Conservation (phyloP, 73 alveolate species). For the Paramecium octaurelia region DNA sequence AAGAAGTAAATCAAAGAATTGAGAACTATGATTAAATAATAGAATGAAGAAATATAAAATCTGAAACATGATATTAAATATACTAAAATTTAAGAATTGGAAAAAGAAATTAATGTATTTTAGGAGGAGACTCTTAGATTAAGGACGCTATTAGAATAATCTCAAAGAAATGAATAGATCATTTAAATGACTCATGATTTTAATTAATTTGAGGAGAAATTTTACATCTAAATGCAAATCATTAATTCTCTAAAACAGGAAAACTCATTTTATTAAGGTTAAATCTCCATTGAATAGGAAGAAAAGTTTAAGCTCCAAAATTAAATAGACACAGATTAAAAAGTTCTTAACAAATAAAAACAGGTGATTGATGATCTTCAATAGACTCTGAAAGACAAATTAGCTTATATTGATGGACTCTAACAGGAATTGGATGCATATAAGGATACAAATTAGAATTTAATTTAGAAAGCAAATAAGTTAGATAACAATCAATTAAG, state of each 20-base stretch:
- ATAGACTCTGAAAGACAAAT: conserved; percentile 20
- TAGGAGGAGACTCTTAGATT: not conserved
- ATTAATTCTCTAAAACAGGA: conserved; percentile 15
- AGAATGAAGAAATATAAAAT: not conserved
- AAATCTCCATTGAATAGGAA: not conserved
- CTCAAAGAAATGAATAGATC: not conserved
- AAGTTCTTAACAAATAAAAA: not conserved
- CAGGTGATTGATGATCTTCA: not conserved
- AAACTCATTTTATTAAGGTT: not conserved
- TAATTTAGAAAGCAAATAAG: conserved; percentile 17
- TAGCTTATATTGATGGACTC: not conserved
- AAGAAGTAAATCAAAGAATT: not conserved
- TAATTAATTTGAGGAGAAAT: conserved; percentile 37
- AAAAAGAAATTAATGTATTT: not conserved
- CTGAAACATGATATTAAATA: conserved; percentile 39
- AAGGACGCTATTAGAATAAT: not conserved
- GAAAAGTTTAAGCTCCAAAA: conserved; percentile 10
- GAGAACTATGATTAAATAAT: not conserved
- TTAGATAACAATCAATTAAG: conserved; percentile 46
- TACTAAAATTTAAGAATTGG: not conserved
- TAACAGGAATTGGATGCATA: not conserved
- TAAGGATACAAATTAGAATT: conserved; percentile 32
- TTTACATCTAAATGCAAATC: not conserved
- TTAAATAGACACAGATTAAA: not conserved
- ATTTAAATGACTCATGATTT: conserved; percentile 33